Percentiles rank a stretch among this genome's conserved stretches.
These are phyloP conservation scores for Leccinum fibrillosum DNA, from an alignment of 768 basidiomycete genomes.

Conservation along the genomic window DNA sequence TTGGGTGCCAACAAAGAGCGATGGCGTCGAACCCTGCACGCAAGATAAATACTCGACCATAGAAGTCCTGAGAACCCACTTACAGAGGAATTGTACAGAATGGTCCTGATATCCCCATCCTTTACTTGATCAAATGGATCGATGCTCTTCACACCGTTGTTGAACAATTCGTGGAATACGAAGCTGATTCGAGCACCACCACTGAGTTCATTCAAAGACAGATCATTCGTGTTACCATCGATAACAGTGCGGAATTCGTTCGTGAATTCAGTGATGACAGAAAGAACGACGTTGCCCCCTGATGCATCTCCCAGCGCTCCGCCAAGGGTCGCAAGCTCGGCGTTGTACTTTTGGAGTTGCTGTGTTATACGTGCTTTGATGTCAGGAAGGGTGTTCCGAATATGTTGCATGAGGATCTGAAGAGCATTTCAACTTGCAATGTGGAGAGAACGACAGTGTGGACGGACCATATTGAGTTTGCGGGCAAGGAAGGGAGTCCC, in stretches of 20 bases:
- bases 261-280: constrained; percentile 98
- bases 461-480: constrained; percentile 86
- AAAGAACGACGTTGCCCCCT: constrained; percentile 88
- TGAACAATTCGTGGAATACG: constrained; percentile 98
- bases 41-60: background rate
- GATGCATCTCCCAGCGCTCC: constrained; percentile 82
- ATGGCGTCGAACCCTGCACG: constrained; percentile 85
- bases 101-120: constrained; percentile 94
- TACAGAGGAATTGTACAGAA: constrained; percentile 97
- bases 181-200: constrained; percentile 99
- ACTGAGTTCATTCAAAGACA: constrained; percentile 93
- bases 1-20: constrained; percentile 93
- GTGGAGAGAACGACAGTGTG: background rate
- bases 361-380: constrained; percentile 95
- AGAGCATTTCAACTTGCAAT: background rate
- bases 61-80: constrained; percentile 28
- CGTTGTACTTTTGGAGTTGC: constrained; percentile 84
- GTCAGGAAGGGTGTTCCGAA: constrained; percentile 95
- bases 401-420: constrained; percentile 99
- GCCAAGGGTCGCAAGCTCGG: constrained; percentile 81
- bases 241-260: constrained; percentile 95
- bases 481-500: constrained; percentile 96
- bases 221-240: constrained; percentile 95
- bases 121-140: constrained; percentile 99
- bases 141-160: constrained; percentile 91